Evolutionary conservation across 2,329 filamentous ascomycete genomes (phyloP).

Genomic region (Cladosporium sp.): DNA sequence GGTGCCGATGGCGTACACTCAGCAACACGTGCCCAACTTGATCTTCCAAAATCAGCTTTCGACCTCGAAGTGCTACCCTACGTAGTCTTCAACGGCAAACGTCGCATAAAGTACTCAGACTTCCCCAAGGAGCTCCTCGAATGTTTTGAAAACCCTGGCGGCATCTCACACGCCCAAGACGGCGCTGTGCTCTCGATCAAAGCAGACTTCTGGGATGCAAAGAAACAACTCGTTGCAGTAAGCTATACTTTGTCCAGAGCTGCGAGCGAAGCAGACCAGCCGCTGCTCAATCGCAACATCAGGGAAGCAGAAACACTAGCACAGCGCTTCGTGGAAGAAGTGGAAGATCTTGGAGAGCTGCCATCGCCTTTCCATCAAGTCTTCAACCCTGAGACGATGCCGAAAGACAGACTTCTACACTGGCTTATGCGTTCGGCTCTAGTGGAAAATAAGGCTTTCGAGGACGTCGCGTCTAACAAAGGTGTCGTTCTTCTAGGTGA

Average conservation of each 20-base stretch:
- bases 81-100: conserved; percentile 34
- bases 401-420: conserved; percentile 34
- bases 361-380: conserved; percentile 29
- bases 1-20: conserved; percentile 40
- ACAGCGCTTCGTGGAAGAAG: conserved; percentile 33
- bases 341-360: conserved; percentile 25
- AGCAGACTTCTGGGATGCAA: conserved; percentile 18
- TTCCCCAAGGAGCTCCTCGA: conserved; percentile 14
- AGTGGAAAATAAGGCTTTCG: conserved; percentile 21
- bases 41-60: neutral
- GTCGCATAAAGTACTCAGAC: conserved; percentile 18
- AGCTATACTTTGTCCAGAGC: conserved; percentile 40
- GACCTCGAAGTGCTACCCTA: conserved; percentile 33
- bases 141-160: conserved; percentile 14
- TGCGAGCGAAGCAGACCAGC: conserved; percentile 25
- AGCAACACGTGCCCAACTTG: neutral
- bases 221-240: conserved; percentile 26
- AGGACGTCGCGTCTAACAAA: conserved; percentile 19
- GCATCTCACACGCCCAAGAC: conserved; percentile 14
- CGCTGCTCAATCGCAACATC: conserved; percentile 30
- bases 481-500: conserved; percentile 37
- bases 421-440: conserved; percentile 40
- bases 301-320: conserved; percentile 33
- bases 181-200: conserved; percentile 32
- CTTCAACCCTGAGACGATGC: conserved; percentile 31